phyloP scores from a whole-genome alignment of 2,329 filamentous ascomycete genomes.

The Lasiodiplodia sp. region DNA sequence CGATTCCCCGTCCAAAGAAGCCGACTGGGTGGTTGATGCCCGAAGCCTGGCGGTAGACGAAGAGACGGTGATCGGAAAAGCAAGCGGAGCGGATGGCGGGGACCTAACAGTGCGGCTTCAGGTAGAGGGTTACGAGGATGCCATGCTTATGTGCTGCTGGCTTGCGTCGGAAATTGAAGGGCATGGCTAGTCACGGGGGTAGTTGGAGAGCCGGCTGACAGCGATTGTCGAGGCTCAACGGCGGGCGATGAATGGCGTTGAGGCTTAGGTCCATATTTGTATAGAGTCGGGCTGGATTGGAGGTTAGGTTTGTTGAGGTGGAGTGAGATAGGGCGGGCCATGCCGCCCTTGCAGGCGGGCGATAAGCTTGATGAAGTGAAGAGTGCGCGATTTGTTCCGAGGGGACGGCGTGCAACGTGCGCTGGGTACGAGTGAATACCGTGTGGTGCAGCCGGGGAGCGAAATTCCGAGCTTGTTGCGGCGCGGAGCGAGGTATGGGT shows the following conservation, averaged over 20 bases:
- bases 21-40: background rate
- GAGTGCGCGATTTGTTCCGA: background rate
- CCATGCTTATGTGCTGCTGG: constrained; percentile 2
- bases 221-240: constrained; percentile 1
- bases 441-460: background rate
- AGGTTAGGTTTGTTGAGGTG: constrained; percentile 16
- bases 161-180: background rate
- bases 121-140: background rate
- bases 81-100: background rate
- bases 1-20: background rate
- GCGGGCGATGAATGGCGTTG: constrained; percentile 3
- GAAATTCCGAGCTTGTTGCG: constrained; percentile 4
- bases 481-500: background rate
- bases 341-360: constrained; percentile 12
- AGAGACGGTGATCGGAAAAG: background rate
- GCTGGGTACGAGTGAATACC: background rate
- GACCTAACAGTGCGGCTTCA: background rate
- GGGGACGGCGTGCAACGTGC: background rate
- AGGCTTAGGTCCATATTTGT: constrained; percentile 15
- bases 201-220: constrained; percentile 4
- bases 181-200: background rate
- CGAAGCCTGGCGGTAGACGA: background rate
- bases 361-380: constrained; percentile 1
- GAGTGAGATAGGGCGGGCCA: background rate
- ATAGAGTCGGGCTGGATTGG: background rate